phyloP scores from a whole-genome alignment of 331 rosid species.

The Pyracantha coccinea region DNA sequence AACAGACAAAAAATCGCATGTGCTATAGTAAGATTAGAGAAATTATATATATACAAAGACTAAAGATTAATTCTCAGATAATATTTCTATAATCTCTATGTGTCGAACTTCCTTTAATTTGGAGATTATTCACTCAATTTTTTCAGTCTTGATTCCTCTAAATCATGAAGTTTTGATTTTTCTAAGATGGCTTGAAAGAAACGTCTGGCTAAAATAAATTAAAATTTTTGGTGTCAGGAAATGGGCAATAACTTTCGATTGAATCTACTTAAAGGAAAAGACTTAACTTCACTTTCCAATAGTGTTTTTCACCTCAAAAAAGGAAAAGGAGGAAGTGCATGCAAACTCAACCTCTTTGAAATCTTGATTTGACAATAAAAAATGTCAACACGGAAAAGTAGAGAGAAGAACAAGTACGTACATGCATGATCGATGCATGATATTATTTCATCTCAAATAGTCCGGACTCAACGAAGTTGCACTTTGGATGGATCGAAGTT shows the following conservation, averaged over 20 bases:
- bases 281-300: background rate
- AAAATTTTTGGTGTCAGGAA: too few species aligned
- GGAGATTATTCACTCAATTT: too few species aligned
- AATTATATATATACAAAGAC: background rate
- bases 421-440: background rate
- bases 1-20: slow-evolving; percentile 15
- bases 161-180: too few species aligned
- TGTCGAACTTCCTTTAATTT: too few species aligned
- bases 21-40: background rate
- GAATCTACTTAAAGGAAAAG: too few species aligned
- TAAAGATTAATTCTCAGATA: too few species aligned
- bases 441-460: background rate
- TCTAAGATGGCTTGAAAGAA: too few species aligned
- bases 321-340: background rate
- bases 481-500: background rate
- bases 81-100: too few species aligned
- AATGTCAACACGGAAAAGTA: background rate
- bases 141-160: too few species aligned
- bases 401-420: background rate
- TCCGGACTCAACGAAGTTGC: background rate
- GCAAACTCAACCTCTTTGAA: background rate
- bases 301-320: background rate
- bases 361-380: background rate
- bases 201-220: too few species aligned
- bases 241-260: too few species aligned